Percentiles rank a stretch among this genome's conserved stretches.
Evolutionary conservation across 2,329 filamentous ascomycete species (phyloP).

Genomic region (Trichophyton equinum): DNA sequence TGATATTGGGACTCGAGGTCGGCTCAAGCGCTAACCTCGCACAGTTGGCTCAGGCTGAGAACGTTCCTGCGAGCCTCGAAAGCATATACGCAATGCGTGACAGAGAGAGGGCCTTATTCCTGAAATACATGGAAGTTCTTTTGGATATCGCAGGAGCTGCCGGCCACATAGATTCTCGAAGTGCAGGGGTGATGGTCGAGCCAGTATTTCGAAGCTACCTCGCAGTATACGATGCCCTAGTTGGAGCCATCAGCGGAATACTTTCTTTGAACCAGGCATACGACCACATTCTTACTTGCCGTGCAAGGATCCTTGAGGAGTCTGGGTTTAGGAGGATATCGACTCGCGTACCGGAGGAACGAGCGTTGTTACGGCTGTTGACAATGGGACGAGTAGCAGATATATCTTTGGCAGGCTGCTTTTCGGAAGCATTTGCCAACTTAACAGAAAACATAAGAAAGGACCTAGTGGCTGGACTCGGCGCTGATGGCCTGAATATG

Average conservation of each 20-base stretch:
- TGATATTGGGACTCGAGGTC: constrained; percentile 25
- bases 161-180: background rate
- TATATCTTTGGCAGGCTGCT: background rate
- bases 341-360: background rate
- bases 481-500: background rate
- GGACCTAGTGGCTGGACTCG: background rate
- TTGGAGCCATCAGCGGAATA: background rate
- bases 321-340: background rate
- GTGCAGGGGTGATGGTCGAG: background rate
- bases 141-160: constrained; percentile 1
- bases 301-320: background rate
- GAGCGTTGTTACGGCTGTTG: background rate
- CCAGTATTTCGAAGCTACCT: constrained; percentile 3
- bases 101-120: constrained; percentile 20
- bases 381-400: background rate
- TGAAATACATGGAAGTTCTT: constrained; percentile 28
- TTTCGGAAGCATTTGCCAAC: background rate
- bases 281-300: background rate
- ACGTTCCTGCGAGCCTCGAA: constrained; percentile 21
- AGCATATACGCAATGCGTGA: constrained; percentile 18
- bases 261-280: background rate
- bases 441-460: background rate
- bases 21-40: constrained; percentile 28
- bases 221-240: background rate
- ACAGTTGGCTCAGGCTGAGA: constrained; percentile 31